These are phyloP conservation scores for Cordyceps sp. DNA, from an alignment of 2,329 filamentous ascomycete species.

Conservation along the genomic window DNA sequence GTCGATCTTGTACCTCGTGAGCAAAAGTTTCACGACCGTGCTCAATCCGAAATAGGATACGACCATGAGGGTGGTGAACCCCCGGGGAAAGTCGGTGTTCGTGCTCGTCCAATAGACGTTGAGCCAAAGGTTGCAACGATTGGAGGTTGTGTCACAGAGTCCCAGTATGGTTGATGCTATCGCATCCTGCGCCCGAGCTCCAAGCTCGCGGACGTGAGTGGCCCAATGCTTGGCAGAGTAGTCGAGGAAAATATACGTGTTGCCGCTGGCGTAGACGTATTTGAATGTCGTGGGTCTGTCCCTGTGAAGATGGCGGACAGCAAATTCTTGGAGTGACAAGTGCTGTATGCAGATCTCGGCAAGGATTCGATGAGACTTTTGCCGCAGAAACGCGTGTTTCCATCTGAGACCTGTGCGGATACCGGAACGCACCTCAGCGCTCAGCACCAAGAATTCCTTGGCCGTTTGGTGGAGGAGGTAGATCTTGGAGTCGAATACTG, in stretches of 20 bases:
- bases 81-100: neutral
- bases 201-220: conserved; percentile 1
- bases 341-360: conserved; percentile 5
- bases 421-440: neutral
- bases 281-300: too few species aligned
- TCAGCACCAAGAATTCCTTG: conserved; percentile 7
- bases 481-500: conserved; percentile 4
- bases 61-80: neutral
- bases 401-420: conserved; percentile 1
- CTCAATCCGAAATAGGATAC: neutral
- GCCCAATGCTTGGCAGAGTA: conserved; percentile 5
- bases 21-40: neutral
- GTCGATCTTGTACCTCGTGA: neutral
- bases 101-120: neutral
- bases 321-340: conserved; percentile 2
- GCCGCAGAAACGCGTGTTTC: conserved; percentile 4
- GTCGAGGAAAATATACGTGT: conserved; percentile 1
- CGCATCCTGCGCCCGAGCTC: neutral
- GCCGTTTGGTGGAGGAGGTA: conserved; percentile 10
- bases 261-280: neutral
- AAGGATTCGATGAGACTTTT: conserved; percentile 5
- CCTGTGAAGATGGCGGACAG: too few species aligned
- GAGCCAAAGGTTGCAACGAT: neutral
- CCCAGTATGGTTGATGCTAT: neutral
- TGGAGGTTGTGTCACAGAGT: neutral